These are phyloP conservation scores for Paecilomyces sp. DNA, from an alignment of 2,329 filamentous ascomycete genomes.

Conservation along the genomic window DNA sequence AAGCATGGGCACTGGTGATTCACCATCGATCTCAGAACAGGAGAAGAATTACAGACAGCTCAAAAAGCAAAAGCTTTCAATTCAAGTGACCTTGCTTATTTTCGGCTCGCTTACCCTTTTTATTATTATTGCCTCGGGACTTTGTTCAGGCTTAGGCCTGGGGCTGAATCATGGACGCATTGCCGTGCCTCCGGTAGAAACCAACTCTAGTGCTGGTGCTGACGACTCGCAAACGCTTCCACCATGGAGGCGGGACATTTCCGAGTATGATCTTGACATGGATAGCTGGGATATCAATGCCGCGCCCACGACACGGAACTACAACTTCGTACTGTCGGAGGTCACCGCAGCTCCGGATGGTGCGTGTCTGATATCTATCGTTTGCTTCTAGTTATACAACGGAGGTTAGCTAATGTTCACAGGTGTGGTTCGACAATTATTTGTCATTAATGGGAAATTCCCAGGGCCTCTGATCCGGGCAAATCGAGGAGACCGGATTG, in stretches of 20 bases:
- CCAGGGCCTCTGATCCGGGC: conserved; percentile 19
- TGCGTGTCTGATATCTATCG: not conserved
- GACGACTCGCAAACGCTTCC: not conserved
- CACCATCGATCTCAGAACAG: not conserved
- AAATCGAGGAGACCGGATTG: conserved; percentile 14
- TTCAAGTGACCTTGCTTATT: not conserved
- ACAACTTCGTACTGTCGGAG: conserved; percentile 11
- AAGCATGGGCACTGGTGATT: not conserved
- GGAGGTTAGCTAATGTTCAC: not conserved
- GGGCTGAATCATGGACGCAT: conserved; percentile 10
- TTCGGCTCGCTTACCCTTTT: not conserved
- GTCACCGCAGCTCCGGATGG: conserved; percentile 13
- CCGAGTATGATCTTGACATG: conserved; percentile 12
- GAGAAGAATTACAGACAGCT: not conserved
- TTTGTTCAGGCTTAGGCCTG: conserved; percentile 12
- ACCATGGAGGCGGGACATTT: conserved; percentile 8
- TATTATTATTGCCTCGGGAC: conserved; percentile 7
- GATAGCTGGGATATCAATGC: conserved; percentile 12
- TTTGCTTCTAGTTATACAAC: not conserved
- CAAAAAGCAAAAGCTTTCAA: not conserved
- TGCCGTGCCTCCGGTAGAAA: not conserved
- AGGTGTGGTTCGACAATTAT: conserved; percentile 12
- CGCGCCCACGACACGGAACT: conserved; percentile 11
- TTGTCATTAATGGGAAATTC: conserved; percentile 15
- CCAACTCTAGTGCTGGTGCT: not conserved